Conservation (phyloP, 1,284 basidiomycete species). For the Phlebopus sp. region DNA sequence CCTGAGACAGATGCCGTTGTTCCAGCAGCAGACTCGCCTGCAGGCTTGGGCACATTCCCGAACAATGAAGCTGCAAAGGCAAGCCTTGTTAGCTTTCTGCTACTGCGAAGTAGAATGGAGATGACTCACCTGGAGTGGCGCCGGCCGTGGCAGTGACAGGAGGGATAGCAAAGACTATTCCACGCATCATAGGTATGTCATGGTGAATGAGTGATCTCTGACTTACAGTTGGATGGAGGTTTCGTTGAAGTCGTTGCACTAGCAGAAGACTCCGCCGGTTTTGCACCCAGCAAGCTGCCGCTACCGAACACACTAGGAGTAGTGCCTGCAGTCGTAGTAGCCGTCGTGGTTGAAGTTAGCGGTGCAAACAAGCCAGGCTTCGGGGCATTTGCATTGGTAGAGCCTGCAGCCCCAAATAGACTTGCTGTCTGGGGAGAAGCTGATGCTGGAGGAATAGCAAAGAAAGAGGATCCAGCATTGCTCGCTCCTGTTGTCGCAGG, state of each 20-base stretch:
- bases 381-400: slow-evolving; percentile 8
- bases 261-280: slow-evolving; percentile 25
- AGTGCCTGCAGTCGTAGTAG: slow-evolving; percentile 2
- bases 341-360: not conserved
- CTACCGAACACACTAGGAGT: slow-evolving; percentile 5
- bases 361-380: slow-evolving; percentile 11
- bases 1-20: slow-evolving; percentile 1
- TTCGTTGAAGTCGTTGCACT: slow-evolving; percentile 16
- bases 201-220: no score
- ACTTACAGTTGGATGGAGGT: slow-evolving; percentile 7
- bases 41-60: slow-evolving; percentile 2
- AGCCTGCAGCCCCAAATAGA: slow-evolving; percentile 3
- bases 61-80: slow-evolving; percentile 4
- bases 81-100: not conserved
- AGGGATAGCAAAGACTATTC: slow-evolving; percentile 12
- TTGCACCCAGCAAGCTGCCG: slow-evolving; percentile 29
- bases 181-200: not conserved
- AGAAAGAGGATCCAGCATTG: slow-evolving; percentile 3
- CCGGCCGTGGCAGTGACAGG: slow-evolving; percentile 8
- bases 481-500: slow-evolving; percentile 1
- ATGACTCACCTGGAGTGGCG: slow-evolving; percentile 13
- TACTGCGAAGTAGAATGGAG: not conserved
- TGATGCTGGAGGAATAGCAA: slow-evolving; percentile 1
- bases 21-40: slow-evolving; percentile 10
- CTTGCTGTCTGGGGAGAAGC: slow-evolving; percentile 1